Percentiles rank a stretch among this genome's conserved stretches.
These are phyloP conservation scores for Pulveroboletus sp. DNA, from an alignment of 768 basidiomycete species.

Conservation along the genomic window DNA sequence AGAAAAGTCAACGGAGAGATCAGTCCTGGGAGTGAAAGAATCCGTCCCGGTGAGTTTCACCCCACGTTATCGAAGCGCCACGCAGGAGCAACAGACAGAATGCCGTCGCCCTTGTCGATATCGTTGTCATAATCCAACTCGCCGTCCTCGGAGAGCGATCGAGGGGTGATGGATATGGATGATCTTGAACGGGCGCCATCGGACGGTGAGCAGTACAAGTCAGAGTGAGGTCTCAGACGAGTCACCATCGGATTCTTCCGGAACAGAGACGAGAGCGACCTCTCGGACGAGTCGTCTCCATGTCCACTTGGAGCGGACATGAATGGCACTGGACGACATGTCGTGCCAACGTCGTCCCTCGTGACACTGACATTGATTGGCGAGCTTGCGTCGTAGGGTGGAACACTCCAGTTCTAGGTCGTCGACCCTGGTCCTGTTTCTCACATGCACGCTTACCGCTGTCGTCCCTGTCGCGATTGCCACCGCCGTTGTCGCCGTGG, in stretches of 20 bases:
- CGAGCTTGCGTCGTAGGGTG: conserved; percentile 13
- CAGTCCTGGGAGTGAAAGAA: too few relatives aligned
- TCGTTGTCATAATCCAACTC: too few relatives aligned
- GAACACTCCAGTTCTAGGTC: not conserved
- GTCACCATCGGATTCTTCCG: not conserved
- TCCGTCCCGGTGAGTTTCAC: too few relatives aligned
- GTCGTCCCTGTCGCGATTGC: not conserved
- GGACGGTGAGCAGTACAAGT: not conserved
- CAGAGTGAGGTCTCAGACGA: not conserved
- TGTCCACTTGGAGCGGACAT: conserved; percentile 6
- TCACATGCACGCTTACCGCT: not conserved
- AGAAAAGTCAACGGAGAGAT: too few relatives aligned
- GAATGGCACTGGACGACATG: conserved; percentile 4
- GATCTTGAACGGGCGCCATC: not conserved
- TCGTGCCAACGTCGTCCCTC: conserved; percentile 14
- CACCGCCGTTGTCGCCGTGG: not conserved
- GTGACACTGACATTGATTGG: conserved; percentile 3
- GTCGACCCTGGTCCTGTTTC: not conserved
- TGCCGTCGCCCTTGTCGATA: too few relatives aligned
- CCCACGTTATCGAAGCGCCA: too few relatives aligned
- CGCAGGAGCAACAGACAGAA: too few relatives aligned
- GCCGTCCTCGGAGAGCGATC: not conserved
- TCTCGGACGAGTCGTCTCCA: too few relatives aligned
- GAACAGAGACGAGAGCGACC: too few relatives aligned
- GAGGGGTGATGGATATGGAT: not conserved